Percentiles rank a stretch among this genome's conserved stretches.
These are phyloP conservation scores for Pyrrhoderma lamaoense DNA, from an alignment of 1,284 basidiomycete genomes.

Conservation along the genomic window DNA sequence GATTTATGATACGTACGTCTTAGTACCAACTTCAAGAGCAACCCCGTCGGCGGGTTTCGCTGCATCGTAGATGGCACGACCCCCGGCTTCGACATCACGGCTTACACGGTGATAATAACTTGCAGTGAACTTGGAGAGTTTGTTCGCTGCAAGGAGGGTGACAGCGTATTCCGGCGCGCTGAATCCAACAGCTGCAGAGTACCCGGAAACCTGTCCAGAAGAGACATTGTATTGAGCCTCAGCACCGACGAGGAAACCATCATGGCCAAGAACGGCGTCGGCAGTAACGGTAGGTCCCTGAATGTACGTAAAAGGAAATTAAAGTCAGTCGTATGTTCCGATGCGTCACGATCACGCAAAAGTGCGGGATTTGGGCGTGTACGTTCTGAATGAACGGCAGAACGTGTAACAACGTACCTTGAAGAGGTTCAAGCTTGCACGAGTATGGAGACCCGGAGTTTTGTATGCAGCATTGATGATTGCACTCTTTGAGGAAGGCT, in stretches of 20 bases:
- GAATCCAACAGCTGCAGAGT: slow-evolving; percentile 90
- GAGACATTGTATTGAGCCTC: slow-evolving; percentile 97
- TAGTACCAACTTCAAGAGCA: slow-evolving; percentile 92
- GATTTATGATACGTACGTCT: slow-evolving; percentile 57
- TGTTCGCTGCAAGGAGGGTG: slow-evolving; percentile 91
- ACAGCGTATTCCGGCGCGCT: slow-evolving; percentile 96
- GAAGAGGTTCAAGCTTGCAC: slow-evolving; percentile 90
- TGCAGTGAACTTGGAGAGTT: slow-evolving; percentile 90
- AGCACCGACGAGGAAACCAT: slow-evolving; percentile 95
- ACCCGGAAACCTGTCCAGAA: slow-evolving; percentile 87
- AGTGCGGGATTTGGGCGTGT: no score
- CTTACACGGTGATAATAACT: slow-evolving; percentile 99
- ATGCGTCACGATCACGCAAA: no score
- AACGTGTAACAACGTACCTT: slow-evolving; percentile 51
- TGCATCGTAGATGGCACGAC: slow-evolving; percentile 95
- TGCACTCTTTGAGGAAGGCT: slow-evolving; percentile 64
- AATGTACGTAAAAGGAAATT: slow-evolving; percentile 5
- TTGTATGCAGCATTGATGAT: slow-evolving; percentile 86
- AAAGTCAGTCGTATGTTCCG: background rate
- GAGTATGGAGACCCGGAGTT: slow-evolving; percentile 93
- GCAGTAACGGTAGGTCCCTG: slow-evolving; percentile 96
- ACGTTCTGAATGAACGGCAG: background rate
- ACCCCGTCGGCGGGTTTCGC: slow-evolving; percentile 86
- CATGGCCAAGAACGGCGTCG: slow-evolving; percentile 91
- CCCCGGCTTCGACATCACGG: slow-evolving; percentile 93